These are phyloP conservation scores for Blumeria graminis DNA, from an alignment of 2,329 filamentous ascomycete species.

Conservation along the genomic window DNA sequence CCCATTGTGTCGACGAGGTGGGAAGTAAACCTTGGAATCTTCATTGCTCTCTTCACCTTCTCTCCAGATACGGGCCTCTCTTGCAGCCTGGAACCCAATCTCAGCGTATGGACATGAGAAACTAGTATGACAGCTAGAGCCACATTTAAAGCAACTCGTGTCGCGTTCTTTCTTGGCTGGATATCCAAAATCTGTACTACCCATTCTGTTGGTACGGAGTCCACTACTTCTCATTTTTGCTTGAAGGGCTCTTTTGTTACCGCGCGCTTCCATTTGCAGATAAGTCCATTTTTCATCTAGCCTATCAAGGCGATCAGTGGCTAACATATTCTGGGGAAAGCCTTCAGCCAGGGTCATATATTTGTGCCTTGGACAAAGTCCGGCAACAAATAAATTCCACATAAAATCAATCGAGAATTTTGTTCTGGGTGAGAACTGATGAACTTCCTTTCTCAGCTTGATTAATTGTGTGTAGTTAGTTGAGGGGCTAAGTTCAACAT, in stretches of 20 bases:
- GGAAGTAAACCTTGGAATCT: too few relatives aligned
- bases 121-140: not conserved
- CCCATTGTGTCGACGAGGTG: too few relatives aligned
- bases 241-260: too few relatives aligned
- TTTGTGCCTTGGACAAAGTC: too few relatives aligned
- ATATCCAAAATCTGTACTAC: not conserved
- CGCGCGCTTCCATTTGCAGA: too few relatives aligned
- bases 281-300: too few relatives aligned
- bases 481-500: not conserved
- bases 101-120: not conserved
- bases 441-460: not conserved
- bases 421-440: not conserved
- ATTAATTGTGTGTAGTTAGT: not conserved
- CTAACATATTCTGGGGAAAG: too few relatives aligned
- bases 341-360: too few relatives aligned
- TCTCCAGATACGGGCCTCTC: not conserved
- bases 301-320: too few relatives aligned
- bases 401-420: not conserved
- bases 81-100: conserved; percentile 1
- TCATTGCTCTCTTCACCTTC: not conserved
- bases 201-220: too few relatives aligned
- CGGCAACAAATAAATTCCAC: conserved; percentile 1
- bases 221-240: too few relatives aligned
- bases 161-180: not conserved
- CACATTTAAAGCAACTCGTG: not conserved